Conservation (phyloP, 495 filamentous ascomycete genomes). For the Annulohypoxylon maeteangense region DNA sequence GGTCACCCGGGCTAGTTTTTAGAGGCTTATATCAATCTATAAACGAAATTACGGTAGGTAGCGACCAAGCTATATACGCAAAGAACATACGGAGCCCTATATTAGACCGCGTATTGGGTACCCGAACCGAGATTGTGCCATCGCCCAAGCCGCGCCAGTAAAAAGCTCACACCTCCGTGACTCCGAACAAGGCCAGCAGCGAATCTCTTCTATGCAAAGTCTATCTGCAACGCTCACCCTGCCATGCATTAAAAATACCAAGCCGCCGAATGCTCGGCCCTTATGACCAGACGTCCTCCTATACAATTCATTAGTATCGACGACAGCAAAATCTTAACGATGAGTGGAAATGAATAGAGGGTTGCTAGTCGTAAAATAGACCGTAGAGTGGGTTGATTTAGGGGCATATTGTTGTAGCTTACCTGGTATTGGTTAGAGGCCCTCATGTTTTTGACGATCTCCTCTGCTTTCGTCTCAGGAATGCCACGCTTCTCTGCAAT, state of each 20-base stretch:
- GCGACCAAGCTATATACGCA: conserved; percentile 40
- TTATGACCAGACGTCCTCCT: conserved; percentile 93
- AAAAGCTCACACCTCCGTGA: conserved; percentile 43
- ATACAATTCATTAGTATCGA: conserved; percentile 42
- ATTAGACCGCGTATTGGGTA: conserved; percentile 35
- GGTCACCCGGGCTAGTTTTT: neutral
- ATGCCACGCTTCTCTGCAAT: conserved; percentile 83
- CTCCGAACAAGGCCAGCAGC: conserved; percentile 36
- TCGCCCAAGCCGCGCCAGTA: conserved; percentile 32
- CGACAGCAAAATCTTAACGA: neutral
- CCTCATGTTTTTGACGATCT: conserved; percentile 95
- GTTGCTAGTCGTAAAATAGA: neutral
- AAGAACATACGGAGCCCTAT: conserved; percentile 22
- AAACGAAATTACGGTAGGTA: conserved; percentile 36
- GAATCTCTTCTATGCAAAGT: conserved; percentile 45
- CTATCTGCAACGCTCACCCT: conserved; percentile 41
- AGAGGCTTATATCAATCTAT: conserved; percentile 38
- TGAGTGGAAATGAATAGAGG: neutral
- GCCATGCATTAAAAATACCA: conserved; percentile 40
- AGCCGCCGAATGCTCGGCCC: conserved; percentile 1
- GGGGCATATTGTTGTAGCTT: conserved; percentile 38
- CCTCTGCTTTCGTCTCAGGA: conserved; percentile 85
- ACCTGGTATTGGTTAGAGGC: conserved; percentile 94
- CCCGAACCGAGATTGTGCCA: conserved; percentile 30
- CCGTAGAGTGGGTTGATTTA: neutral